phyloP scores from a whole-genome alignment of 2,329 filamentous ascomycete genomes.

The Parascedosporium putredinis region DNA sequence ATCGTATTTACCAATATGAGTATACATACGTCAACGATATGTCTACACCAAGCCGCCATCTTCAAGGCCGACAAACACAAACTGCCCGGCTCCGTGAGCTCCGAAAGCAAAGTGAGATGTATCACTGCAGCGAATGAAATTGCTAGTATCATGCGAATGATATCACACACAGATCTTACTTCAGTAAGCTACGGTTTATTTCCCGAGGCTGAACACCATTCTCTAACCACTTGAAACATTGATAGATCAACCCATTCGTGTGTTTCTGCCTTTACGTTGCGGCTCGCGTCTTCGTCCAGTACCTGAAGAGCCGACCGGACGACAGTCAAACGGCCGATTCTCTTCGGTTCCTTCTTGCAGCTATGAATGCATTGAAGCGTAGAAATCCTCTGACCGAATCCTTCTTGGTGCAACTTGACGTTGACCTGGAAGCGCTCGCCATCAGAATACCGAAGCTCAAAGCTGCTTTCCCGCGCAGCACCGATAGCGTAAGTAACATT shows the following conservation, averaged over 20 bases:
- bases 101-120: constrained; percentile 86
- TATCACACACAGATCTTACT: constrained; percentile 80
- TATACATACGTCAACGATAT: constrained; percentile 92
- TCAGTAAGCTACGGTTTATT: constrained; percentile 44
- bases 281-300: constrained; percentile 89
- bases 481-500: constrained; percentile 39
- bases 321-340: constrained; percentile 71
- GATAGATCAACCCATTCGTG: constrained; percentile 87
- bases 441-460: constrained; percentile 48
- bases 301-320: constrained; percentile 84
- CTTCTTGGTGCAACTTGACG: constrained; percentile 84
- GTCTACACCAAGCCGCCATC: constrained; percentile 94
- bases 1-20: constrained; percentile 94
- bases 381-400: constrained; percentile 90
- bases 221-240: constrained; percentile 11
- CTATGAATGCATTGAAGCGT: constrained; percentile 80
- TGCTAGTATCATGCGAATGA: constrained; percentile 88
- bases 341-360: constrained; percentile 79
- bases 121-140: constrained; percentile 91
- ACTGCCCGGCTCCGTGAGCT: constrained; percentile 63
- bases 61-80: constrained; percentile 91
- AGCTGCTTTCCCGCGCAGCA: constrained; percentile 41
- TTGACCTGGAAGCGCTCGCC: constrained; percentile 72
- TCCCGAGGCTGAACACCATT: not conserved
- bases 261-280: constrained; percentile 96